Evolutionary conservation across 192 early-diverging fungal species (phyloP), one percentile per base, ranked within the genome.

Genomic region (Entomortierella lignicola): DNA sequence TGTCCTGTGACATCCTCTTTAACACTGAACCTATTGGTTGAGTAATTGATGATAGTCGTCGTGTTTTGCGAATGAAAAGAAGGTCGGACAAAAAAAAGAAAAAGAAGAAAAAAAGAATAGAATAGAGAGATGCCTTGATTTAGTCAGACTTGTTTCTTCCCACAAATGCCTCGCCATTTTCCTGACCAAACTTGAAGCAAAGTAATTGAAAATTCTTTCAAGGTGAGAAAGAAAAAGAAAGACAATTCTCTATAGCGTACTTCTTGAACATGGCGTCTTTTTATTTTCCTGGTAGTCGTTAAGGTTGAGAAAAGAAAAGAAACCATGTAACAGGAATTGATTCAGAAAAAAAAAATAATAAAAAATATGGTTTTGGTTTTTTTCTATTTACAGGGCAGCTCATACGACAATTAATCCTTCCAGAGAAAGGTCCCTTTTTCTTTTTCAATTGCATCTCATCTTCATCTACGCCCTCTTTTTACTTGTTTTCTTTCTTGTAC

Each of bases 1-100:
- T 97, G 94, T 69, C 92, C 89, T 64, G 91, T 88, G 66, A 96
- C 87, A 53, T 94, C 91, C 53, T 96, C 92, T 69, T 89, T 92
- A 57, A 92, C 77, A 53, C 71, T 88, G 79, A 95, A 92, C 61
- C 92, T 94, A 77, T 43, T n/a, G n/a, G n/a, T n/a, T n/a, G n/a
- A 7, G 42, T 31, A 15, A 47, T 12, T 12, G 20, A 12, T 4
- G 44, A 47, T 47, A 15, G 44, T 47, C 2, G 44, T 15, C 20
- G 63, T 13, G 54, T 39, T 8, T 20, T n/a, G n/a, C n/a, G n/a
- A n/a, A n/a, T n/a, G n/a, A n/a, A n/a, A n/a, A n/a, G n/a, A 66
- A 25, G 8, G 50, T 31, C 43, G 30, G 8, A 8, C 4, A 37
- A 42, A 15, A 44, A n/a, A 26, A 3, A 34, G 10, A 8, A 11